Percentiles rank a stretch among this genome's conserved stretches.
These are phyloP conservation scores for Pyrus communis DNA, from an alignment of 306 rosid species.

Conservation along the genomic window DNA sequence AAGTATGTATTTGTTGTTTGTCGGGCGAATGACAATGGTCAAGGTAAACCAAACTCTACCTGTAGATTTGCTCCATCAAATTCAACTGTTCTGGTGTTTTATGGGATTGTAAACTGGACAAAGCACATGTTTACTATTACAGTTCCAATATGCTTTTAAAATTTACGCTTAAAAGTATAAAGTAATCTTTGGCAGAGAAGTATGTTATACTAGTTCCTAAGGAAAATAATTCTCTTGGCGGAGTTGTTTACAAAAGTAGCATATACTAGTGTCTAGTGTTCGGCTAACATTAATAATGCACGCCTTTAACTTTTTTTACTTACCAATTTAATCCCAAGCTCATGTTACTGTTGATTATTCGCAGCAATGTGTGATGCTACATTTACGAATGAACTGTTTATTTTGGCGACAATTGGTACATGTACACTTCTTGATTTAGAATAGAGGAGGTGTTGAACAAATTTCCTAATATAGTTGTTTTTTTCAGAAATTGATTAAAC, in stretches of 20 bases:
- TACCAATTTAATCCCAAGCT: background rate
- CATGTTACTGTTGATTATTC: background rate
- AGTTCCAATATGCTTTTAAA: background rate
- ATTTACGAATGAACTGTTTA: background rate
- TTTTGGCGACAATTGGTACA: background rate
- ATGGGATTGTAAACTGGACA: background rate
- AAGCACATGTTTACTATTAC: background rate
- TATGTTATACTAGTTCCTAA: too few relatives aligned
- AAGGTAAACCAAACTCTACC: conserved; percentile 49
- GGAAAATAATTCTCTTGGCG: background rate
- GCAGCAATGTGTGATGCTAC: background rate
- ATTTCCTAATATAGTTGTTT: background rate
- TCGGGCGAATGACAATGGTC: conserved; percentile 96
- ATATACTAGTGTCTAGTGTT: background rate
- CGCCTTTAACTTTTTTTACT: background rate
- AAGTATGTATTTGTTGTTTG: conserved; percentile 81
- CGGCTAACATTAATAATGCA: background rate
- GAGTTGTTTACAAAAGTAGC: background rate
- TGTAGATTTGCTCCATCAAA: background rate
- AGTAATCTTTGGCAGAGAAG: background rate
- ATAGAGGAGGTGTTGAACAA: background rate
- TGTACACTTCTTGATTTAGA: background rate
- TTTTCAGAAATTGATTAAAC: background rate
- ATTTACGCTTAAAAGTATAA: background rate
- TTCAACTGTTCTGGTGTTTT: background rate